phyloP scores from a whole-genome alignment of 257 asterid genomes.

The Solanum rostratum region DNA sequence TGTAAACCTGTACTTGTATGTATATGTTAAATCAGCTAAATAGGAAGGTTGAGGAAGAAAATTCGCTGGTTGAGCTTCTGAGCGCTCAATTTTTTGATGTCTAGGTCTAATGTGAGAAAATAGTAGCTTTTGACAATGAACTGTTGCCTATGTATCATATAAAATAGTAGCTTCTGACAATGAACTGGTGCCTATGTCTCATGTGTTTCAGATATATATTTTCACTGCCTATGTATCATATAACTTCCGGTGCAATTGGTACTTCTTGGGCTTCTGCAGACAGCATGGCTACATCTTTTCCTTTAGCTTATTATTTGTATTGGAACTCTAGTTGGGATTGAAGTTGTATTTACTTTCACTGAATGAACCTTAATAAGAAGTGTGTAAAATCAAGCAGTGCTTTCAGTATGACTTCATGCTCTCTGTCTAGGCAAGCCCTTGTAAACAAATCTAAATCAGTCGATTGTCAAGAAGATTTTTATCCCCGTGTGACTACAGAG shows the following conservation, averaged over 20 bases:
- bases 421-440: background rate
- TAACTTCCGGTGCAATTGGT: background rate
- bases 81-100: background rate
- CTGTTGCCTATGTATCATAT: background rate
- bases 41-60: background rate
- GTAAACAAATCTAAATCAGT: background rate
- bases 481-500: background rate
- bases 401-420: background rate
- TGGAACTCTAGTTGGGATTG: background rate
- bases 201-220: background rate
- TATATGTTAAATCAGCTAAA: background rate
- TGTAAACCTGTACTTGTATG: background rate
- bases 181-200: background rate
- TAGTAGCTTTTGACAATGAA: background rate
- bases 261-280: background rate
- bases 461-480: background rate
- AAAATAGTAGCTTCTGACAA: background rate
- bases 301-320: background rate
- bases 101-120: background rate
- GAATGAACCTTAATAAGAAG: background rate
- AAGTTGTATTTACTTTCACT: background rate
- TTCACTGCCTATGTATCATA: background rate
- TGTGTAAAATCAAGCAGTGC: background rate
- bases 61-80: background rate
- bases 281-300: background rate